Conservation (phyloP, 2,329 filamentous ascomycete genomes). For the Paraconiothyrium brasiliense region DNA sequence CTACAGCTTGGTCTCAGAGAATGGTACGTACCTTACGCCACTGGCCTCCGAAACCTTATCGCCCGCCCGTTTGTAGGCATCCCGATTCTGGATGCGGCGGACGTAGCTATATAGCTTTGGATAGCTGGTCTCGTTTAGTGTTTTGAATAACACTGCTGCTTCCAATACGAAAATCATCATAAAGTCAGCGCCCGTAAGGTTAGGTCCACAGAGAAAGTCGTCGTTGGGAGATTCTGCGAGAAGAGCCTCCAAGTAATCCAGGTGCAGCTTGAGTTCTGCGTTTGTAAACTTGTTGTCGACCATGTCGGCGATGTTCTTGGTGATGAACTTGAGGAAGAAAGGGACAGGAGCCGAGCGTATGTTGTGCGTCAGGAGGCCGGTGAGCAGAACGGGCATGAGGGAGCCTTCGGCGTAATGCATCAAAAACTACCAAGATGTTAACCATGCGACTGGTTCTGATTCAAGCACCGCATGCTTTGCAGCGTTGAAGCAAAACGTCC, state of each 20-base stretch:
- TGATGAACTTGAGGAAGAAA: slow-evolving; percentile 75
- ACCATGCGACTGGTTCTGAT: slow-evolving; percentile 11
- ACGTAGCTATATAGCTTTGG: slow-evolving; percentile 59
- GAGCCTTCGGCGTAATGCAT: slow-evolving; percentile 89
- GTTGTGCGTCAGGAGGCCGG: slow-evolving; percentile 67
- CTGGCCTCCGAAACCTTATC: slow-evolving; percentile 59
- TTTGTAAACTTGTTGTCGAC: slow-evolving; percentile 58
- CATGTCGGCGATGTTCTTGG: slow-evolving; percentile 62
- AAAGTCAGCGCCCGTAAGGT: slow-evolving; percentile 62
- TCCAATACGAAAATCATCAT: slow-evolving; percentile 63
- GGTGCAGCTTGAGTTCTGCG: slow-evolving; percentile 59
- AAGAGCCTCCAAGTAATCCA: slow-evolving; percentile 62
- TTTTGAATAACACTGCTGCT: slow-evolving; percentile 49
- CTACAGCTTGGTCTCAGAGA: slow-evolving; percentile 32
- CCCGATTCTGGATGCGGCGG: slow-evolving; percentile 54
- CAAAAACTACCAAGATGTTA: slow-evolving; percentile 61
- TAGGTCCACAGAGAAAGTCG: slow-evolving; percentile 60
- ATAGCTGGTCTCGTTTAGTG: slow-evolving; percentile 54
- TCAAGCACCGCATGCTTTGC: background rate
- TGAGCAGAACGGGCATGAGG: slow-evolving; percentile 76
- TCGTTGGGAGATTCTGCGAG: slow-evolving; percentile 56
- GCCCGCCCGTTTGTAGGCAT: slow-evolving; percentile 59
- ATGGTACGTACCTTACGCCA: slow-evolving; percentile 47
- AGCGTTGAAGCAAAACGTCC: background rate
- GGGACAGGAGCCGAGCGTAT: slow-evolving; percentile 65